Conservation (phyloP, 2,329 filamentous ascomycete genomes). For the Didymella sp. region DNA sequence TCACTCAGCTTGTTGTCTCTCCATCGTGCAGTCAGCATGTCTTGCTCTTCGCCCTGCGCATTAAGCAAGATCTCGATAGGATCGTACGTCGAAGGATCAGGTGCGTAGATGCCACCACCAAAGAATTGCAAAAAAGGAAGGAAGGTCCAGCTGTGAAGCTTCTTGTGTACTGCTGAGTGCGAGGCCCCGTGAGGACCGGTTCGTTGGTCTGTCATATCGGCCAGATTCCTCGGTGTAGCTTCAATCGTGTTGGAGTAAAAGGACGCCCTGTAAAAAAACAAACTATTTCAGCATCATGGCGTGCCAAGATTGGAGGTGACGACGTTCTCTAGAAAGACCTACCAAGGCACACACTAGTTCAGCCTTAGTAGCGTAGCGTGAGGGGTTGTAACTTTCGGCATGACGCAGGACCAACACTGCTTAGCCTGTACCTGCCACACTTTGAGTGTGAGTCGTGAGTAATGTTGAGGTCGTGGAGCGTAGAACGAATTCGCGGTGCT, state of each 20-base stretch:
- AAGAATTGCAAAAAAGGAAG: neutral
- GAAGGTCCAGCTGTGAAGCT: neutral
- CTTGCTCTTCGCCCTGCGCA: neutral
- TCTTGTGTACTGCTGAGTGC: neutral
- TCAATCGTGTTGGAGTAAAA: no score
- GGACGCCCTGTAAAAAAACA: no score
- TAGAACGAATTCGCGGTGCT: no score
- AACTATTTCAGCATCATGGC: no score
- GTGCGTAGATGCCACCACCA: neutral
- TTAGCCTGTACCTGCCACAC: neutral
- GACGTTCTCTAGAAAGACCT: neutral
- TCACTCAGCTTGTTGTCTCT: neutral
- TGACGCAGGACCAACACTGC: neutral
- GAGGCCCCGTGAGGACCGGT: neutral
- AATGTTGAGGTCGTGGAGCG: neutral
- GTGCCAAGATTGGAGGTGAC: no score
- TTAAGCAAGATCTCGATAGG: neutral
- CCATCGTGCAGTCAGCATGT: neutral
- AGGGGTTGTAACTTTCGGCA: neutral
- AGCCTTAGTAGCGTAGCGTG: neutral
- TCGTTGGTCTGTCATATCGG: neutral
- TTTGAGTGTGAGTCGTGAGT: neutral
- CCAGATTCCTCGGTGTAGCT: neutral
- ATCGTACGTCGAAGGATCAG: neutral
- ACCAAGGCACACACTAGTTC: neutral